Evolutionary conservation across 495 filamentous ascomycete species (phyloP).

Genomic region (Extremus antarcticus): DNA sequence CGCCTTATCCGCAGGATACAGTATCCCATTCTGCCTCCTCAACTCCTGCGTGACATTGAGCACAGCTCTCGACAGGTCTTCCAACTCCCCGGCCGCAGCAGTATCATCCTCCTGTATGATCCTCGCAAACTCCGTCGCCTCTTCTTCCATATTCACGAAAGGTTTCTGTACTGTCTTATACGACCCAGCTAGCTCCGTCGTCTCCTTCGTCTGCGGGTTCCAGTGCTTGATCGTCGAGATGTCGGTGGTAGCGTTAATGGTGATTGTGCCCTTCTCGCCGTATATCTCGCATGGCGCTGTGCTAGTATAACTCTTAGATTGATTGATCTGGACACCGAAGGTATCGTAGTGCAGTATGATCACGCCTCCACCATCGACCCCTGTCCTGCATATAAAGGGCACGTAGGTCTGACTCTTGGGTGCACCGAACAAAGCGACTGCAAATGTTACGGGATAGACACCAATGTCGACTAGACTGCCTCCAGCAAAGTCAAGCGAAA

Average conservation of each 20-base stretch:
- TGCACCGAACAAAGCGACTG: constrained; percentile 21
- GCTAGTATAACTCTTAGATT: constrained; percentile 24
- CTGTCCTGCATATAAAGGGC: constrained; percentile 25
- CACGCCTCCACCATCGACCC: constrained; percentile 28
- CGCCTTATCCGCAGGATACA: constrained; percentile 26
- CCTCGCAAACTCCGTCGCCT: constrained; percentile 29
- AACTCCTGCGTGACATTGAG: constrained; percentile 25
- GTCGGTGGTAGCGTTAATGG: constrained; percentile 27
- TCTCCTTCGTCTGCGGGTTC: constrained; percentile 24
- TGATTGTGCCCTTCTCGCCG: constrained; percentile 29
- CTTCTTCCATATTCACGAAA: constrained; percentile 30
- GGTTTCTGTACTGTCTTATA: constrained; percentile 20
- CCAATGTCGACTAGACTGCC: constrained; percentile 25
- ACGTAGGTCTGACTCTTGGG: constrained; percentile 23
- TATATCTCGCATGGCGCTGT: constrained; percentile 25
- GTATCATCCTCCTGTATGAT: constrained; percentile 27
- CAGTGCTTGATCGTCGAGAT: constrained; percentile 24
- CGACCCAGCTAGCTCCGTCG: constrained; percentile 19
- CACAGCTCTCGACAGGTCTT: constrained; percentile 24
- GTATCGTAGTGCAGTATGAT: constrained; percentile 25
- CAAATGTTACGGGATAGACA: constrained; percentile 24
- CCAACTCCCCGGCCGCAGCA: constrained; percentile 22
- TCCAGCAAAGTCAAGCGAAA: constrained; percentile 20
- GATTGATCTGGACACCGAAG: constrained; percentile 25
- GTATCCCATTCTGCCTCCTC: constrained; percentile 27